phyloP scores from a whole-genome alignment of 73 alveolate genomes.

The Uronychia setigera region DNA sequence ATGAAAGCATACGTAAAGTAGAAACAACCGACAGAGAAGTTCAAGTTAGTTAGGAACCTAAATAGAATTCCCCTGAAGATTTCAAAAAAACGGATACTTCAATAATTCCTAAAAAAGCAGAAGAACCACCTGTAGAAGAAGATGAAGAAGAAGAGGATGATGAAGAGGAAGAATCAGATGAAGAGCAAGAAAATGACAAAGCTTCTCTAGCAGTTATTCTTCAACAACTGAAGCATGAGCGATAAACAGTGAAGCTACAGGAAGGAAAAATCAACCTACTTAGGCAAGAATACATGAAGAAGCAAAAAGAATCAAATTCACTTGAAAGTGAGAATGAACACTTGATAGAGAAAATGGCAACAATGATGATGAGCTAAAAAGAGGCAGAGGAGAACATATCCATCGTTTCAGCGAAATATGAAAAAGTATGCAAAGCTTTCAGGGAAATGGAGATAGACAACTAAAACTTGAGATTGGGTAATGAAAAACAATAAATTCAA shows the following conservation, averaged over 20 bases:
- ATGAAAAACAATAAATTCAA: not conserved
- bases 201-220: not conserved
- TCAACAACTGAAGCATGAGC: conserved; percentile 19
- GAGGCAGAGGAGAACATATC: not conserved
- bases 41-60: conserved; percentile 11
- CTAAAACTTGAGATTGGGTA: not conserved
- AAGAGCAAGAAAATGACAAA: conserved; percentile 23
- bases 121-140: not conserved
- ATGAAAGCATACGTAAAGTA: not conserved
- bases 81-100: too few species aligned
- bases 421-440: not conserved
- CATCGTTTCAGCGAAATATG: not conserved
- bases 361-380: not conserved
- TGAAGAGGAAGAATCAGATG: not conserved
- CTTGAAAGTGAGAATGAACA: conserved; percentile 7
- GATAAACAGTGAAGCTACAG: conserved; percentile 13
- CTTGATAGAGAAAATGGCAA: not conserved
- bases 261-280: conserved; percentile 11
- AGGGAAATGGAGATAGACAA: not conserved
- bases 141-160: not conserved
- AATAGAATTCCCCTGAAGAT: not conserved
- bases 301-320: not conserved
- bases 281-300: conserved; percentile 20
- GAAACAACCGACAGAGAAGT: conserved; percentile 2
- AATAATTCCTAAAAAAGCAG: not conserved